These are phyloP conservation scores for Gastrolobium bilobum DNA, from an alignment of 306 rosid genomes.

Conservation along the genomic window DNA sequence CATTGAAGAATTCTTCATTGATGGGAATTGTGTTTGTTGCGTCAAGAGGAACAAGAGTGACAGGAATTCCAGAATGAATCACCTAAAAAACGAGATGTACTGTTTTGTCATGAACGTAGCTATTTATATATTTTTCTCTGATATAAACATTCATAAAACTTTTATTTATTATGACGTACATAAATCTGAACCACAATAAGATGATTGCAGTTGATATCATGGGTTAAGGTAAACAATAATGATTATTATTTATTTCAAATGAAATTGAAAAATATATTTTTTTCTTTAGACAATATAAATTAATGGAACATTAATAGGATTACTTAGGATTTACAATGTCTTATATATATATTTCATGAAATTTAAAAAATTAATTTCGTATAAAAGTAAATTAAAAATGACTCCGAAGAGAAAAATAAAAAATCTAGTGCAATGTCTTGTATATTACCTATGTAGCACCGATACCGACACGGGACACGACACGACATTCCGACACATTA, in stretches of 20 bases:
- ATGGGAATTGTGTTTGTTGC: constrained; percentile 92
- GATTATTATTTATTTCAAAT: constrained; percentile 15
- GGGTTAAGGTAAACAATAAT: constrained; percentile 11
- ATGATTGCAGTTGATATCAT: neutral
- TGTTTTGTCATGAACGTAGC: neutral
- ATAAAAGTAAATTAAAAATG: neutral
- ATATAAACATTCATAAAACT: neutral
- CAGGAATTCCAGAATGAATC: constrained; percentile 92
- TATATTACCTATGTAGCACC: too few relatives aligned
- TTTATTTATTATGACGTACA: neutral
- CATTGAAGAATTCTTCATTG: constrained; percentile 66
- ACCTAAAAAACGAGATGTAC: constrained; percentile 58
- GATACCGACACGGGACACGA: too few relatives aligned
- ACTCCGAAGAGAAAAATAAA: neutral
- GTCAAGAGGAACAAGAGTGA: constrained; percentile 92
- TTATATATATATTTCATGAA: neutral
- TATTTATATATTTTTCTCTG: neutral
- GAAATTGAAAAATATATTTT: neutral
- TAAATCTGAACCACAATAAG: constrained; percentile 4
- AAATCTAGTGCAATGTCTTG: neutral
- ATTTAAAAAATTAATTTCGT: neutral
- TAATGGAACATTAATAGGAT: neutral
- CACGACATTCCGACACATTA: too few relatives aligned
- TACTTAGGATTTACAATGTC: neutral
- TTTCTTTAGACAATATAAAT: neutral